Base-by-base conservation (phyloP, 371 early-diverging fungal species). In the Entomophthora muscae region DNA sequence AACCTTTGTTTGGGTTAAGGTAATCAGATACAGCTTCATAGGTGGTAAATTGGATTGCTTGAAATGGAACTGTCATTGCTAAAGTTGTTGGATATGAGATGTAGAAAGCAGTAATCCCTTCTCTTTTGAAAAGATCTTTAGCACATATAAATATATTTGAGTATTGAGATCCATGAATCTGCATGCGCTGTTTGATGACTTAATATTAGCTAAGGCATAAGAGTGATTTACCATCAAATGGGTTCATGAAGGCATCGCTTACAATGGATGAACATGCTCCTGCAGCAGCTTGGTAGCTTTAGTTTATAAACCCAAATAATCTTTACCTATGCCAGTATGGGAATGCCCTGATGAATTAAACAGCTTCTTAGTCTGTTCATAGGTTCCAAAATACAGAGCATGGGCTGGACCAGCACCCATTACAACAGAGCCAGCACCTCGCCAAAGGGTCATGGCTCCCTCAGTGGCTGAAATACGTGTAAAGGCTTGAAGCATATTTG, bases 391-490 rank as follows among this genome's bases (percentile, higher is more conserved):
- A 69, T 93, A 92, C 27, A 97, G 74, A 0, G 97, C 97, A 68
- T 96, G 97, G 1, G 97, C 89, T 1, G 97, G 97, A 0, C 97
- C 97, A 0, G 95, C 94, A 3, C 95, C 95, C 64, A 93, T 63
- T 1, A 93, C 78, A 7, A 95, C 91, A 2, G 92, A 91, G 68
- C 79, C 83, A 13, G 95, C 90, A 23, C 97, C 97, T 52, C 93
- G 76, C 93, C 93, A 97, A 57, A 97, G 78, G 13, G 89, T 71
- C 29, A 70, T 69, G 3, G 79, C 73, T 2, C 90, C 89, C 64
- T 89, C 90, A 5, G 83, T 83, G 1, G 86, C 76, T 21, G 79
- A 66, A 63, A 89, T 84, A 29, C 76, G 73, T 23, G 77, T 67
- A 27, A 84, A 57, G 21, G 88, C 85, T 32, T 83, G 74, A 5